These are phyloP conservation scores for Amanita phalloides DNA, from an alignment of 768 basidiomycete genomes.

Conservation along the genomic window DNA sequence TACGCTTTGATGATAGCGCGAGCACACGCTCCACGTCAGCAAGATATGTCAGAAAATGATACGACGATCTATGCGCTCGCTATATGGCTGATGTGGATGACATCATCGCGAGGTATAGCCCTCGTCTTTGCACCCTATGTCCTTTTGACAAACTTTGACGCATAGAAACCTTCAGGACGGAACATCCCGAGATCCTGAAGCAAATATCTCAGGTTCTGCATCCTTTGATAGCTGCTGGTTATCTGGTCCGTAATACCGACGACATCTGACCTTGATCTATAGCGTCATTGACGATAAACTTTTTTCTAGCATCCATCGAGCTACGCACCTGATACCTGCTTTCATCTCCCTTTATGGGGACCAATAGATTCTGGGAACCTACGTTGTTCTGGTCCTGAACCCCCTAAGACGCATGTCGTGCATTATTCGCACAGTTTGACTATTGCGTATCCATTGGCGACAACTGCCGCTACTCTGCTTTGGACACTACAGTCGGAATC, in stretches of 20 bases:
- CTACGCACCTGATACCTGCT: conserved; percentile 33
- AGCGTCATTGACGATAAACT: conserved; percentile 6
- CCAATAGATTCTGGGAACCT: conserved; percentile 12
- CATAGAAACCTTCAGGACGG: conserved; percentile 22
- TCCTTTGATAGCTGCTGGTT: conserved; percentile 29
- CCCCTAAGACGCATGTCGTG: conserved; percentile 20
- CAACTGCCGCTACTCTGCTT: conserved; percentile 27
- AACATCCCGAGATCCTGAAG: conserved; percentile 17
- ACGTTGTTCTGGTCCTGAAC: conserved; percentile 20
- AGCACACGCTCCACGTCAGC: background rate
- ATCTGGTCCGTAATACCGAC: conserved; percentile 20
- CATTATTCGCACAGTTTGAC: conserved; percentile 31
- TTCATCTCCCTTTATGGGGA: conserved; percentile 27
- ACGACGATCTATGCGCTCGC: conserved; percentile 25
- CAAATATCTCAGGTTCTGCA: conserved; percentile 21
- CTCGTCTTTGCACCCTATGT: background rate
- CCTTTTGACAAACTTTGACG: background rate
- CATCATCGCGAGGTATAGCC: conserved; percentile 24
- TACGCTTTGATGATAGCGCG: conserved; percentile 11
- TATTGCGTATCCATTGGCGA: conserved; percentile 29
- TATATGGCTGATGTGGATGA: conserved; percentile 39
- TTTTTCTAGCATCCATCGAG: conserved; percentile 27
- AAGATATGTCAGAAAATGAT: conserved; percentile 11
- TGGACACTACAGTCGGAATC: conserved; percentile 26
- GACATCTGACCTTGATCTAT: conserved; percentile 2